These are phyloP conservation scores for Triangularia setosa DNA, from an alignment of 2,329 filamentous ascomycete species.

Conservation along the genomic window DNA sequence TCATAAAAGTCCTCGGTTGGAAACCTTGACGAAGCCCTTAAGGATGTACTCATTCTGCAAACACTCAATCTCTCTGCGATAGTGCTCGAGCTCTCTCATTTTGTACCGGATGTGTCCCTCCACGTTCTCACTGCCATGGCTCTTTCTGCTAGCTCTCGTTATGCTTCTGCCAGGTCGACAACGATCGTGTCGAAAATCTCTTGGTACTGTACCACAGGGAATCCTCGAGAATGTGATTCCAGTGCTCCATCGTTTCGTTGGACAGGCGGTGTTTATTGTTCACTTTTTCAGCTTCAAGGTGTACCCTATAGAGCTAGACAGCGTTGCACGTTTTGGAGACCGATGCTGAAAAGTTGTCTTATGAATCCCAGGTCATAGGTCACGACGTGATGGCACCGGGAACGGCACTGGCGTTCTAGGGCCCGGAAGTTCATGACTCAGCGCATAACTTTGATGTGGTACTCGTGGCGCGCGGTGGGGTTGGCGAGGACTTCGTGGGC, in stretches of 20 bases:
- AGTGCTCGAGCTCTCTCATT: not conserved
- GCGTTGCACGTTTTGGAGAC: not conserved
- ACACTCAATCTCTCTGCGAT: not conserved
- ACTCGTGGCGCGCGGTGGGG: not conserved
- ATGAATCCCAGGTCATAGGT: not conserved
- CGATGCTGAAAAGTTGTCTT: not conserved
- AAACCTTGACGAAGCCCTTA: not conserved
- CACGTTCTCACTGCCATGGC: not conserved
- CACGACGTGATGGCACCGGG: not conserved
- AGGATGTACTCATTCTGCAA: not conserved
- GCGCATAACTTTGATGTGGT: not conserved
- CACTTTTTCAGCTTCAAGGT: not conserved
- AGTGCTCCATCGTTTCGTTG: not conserved
- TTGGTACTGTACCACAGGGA: not conserved
- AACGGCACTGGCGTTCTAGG: not conserved
- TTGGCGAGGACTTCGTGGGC: not conserved
- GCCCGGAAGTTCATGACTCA: not conserved
- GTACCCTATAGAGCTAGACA: not conserved
- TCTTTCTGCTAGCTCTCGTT: not conserved
- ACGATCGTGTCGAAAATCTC: not conserved
- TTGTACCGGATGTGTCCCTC: not conserved
- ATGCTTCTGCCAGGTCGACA: not conserved
- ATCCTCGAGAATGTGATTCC: not conserved
- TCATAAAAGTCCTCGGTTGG: not conserved
- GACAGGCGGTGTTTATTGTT: not conserved